Evolutionary conservation across 306 rosid species (phyloP).

Genomic region (Inga oerstediana): DNA sequence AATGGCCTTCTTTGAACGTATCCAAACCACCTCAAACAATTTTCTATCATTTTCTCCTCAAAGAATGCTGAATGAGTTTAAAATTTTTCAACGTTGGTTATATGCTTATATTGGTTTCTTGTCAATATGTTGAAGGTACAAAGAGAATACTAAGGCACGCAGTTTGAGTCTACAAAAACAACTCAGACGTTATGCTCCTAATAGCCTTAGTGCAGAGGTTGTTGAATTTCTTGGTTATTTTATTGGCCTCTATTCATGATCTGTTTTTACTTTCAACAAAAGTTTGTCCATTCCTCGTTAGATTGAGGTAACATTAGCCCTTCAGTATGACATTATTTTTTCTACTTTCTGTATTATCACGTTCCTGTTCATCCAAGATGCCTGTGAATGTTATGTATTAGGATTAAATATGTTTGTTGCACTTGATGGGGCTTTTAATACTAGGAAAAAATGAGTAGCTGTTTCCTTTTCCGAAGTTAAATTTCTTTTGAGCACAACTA

Average conservation of each 20-base stretch:
- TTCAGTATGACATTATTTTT: constrained; percentile 1
- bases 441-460: not conserved
- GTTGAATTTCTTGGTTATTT: constrained; percentile 19
- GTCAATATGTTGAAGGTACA: constrained; percentile 68
- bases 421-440: not conserved
- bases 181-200: constrained; percentile 77
- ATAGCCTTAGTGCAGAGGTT: constrained; percentile 78
- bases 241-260: constrained; percentile 17
- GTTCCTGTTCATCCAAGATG: constrained; percentile 1
- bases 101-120: constrained; percentile 36
- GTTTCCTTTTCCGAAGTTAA: not conserved
- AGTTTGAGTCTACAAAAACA: constrained; percentile 71
- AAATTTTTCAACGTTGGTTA: constrained; percentile 18
- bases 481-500: not conserved
- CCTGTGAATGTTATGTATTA: constrained; percentile 9
- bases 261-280: constrained; percentile 10
- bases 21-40: too few species aligned
- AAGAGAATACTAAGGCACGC: constrained; percentile 56
- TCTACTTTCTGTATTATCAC: not conserved
- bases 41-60: not conserved
- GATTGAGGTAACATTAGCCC: not conserved
- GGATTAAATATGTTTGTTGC: constrained; percentile 17
- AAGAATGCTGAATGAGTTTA: not conserved
- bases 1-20: too few species aligned
- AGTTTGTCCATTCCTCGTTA: not conserved